Percentiles rank a stretch among this genome's conserved stretches.
phyloP scores from a whole-genome alignment of 1,284 basidiomycete genomes.

The Rhodofomes roseus region DNA sequence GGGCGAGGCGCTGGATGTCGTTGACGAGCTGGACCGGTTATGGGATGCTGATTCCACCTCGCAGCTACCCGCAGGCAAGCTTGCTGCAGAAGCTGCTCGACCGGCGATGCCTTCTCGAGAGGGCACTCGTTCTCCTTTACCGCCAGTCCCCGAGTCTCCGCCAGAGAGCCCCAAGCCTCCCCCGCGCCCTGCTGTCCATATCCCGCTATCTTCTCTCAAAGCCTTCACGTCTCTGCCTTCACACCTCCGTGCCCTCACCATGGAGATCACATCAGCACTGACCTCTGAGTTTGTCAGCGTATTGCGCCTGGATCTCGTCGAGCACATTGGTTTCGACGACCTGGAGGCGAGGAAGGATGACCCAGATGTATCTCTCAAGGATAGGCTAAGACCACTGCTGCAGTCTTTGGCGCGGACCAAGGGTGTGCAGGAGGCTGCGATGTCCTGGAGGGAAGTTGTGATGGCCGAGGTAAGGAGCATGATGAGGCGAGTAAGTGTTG shows the following conservation, averaged over 20 bases:
- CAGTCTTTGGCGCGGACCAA: constrained; percentile 75
- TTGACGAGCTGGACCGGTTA: constrained; percentile 71
- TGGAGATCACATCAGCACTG: constrained; percentile 75
- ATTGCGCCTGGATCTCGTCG: constrained; percentile 65
- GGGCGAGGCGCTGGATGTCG: constrained; percentile 75
- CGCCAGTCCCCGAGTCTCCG: constrained; percentile 31
- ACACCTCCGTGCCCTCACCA: constrained; percentile 60
- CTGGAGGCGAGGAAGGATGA: constrained; percentile 22
- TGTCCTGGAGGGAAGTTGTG: constrained; percentile 77
- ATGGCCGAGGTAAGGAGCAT: constrained; percentile 63
- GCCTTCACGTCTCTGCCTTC: constrained; percentile 72
- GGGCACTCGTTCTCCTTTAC: constrained; percentile 20
- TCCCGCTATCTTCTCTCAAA: constrained; percentile 56
- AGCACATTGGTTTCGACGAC: constrained; percentile 36
- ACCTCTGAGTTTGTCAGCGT: constrained; percentile 74
- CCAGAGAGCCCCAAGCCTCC: constrained; percentile 19
- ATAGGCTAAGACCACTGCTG: constrained; percentile 68
- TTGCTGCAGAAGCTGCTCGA: constrained; percentile 1
- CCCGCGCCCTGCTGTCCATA: constrained; percentile 27
- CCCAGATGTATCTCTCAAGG: constrained; percentile 42
- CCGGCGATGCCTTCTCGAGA: constrained; percentile 12
- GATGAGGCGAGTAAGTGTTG: constrained; percentile 49
- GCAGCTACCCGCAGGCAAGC: neutral
- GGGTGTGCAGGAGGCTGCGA: constrained; percentile 65
- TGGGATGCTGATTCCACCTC: constrained; percentile 41